These are phyloP conservation scores for Odontarrhena argentea DNA, from an alignment of 345 rosid species.

Conservation along the genomic window DNA sequence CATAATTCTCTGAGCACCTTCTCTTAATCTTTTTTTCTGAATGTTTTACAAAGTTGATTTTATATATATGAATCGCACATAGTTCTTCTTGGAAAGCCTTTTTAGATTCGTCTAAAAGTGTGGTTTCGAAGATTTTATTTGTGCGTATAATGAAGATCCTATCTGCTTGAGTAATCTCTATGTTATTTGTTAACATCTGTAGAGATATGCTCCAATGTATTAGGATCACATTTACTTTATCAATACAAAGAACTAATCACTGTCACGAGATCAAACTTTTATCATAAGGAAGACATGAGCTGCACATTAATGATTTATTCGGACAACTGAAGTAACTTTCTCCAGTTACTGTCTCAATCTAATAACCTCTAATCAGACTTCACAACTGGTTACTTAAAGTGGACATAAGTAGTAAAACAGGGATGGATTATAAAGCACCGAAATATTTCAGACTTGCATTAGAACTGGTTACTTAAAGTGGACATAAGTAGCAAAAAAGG, in stretches of 20 bases:
- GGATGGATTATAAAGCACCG: no score
- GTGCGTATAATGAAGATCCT: constrained; percentile 35
- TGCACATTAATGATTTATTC: no score
- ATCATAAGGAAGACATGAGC: no score
- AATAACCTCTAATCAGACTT: no score
- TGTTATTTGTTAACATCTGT: constrained; percentile 38
- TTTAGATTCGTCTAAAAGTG: constrained; percentile 33
- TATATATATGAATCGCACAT: constrained; percentile 17
- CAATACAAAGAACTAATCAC: background rate
- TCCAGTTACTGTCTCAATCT: no score
- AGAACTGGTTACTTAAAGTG: no score
- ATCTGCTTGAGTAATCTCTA: constrained; percentile 43
- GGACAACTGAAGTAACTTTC: no score
- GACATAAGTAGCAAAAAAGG: no score
- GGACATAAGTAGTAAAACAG: no score
- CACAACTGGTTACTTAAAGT: no score
- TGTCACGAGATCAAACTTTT: background rate
- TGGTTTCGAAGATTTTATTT: constrained; percentile 42
- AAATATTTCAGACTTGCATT: no score
- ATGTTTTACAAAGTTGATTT: background rate
- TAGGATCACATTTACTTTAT: constrained; percentile 18
- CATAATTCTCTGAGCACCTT: constrained; percentile 39
- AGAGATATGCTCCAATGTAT: constrained; percentile 43
- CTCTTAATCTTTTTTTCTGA: background rate
- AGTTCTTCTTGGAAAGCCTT: constrained; percentile 42